phyloP scores from a whole-genome alignment of 768 basidiomycete species.

The Hericium rajendrae region DNA sequence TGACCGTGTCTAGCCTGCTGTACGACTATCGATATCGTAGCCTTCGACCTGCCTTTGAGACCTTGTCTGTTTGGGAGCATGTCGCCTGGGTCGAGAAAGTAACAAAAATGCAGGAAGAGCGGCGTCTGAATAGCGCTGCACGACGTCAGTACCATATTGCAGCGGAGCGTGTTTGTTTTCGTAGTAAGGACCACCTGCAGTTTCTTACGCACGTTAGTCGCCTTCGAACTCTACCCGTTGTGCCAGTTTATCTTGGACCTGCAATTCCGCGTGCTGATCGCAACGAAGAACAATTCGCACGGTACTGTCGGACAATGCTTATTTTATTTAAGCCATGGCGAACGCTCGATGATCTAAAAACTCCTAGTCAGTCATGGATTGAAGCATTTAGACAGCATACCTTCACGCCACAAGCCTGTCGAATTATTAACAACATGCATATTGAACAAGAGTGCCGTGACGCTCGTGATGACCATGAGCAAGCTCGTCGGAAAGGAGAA shows the following conservation, averaged over 20 bases:
- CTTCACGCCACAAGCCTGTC: not conserved
- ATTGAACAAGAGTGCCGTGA: not conserved
- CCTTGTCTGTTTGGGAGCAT: no score
- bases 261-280: not conserved
- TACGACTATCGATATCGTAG: no score
- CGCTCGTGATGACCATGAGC: not conserved
- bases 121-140: no score
- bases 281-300: not conserved
- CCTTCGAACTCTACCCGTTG: not conserved
- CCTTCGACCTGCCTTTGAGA: no score
- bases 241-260: not conserved
- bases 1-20: no score
- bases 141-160: no score
- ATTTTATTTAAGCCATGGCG: not conserved
- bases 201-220: not conserved
- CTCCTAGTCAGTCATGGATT: not conserved
- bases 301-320: not conserved
- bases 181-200: no score
- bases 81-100: no score
- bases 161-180: no score
- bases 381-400: not conserved
- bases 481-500: not conserved
- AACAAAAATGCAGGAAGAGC: no score
- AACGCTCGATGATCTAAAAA: not conserved
- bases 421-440: not conserved